Base-by-base conservation (phyloP, 1,139 yeast species). In the Geotrichum europaeum region DNA sequence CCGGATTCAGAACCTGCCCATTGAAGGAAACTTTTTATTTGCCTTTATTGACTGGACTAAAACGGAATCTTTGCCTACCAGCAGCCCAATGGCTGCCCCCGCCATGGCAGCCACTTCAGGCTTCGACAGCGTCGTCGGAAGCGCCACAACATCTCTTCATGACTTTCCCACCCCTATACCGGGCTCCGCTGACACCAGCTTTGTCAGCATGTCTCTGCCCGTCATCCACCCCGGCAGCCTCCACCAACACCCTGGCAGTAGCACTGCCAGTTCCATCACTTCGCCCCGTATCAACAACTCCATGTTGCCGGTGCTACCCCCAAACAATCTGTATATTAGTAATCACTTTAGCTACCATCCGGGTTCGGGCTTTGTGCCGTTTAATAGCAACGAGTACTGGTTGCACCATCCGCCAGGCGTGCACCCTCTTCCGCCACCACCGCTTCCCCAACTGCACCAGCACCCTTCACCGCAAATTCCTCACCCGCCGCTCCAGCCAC, bases 361-460 rank as follows among this genome's bases (percentile, higher is more conserved):
- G 47, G 47, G 47, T 22, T 40, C 47, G 10, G 47, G 47, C 5
- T 40, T 40, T 40, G 47, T 40, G 22, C 47, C 47, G 13, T 40
- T 40, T 18, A 40, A 40, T n/a, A 40, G 22, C 20, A 40, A 40
- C 47, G 47, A 40, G 20, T 40, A 40, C 47, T 40, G 47, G 47
- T 7, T 40, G 47, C 47, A 40, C 3, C 47, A 3, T 18, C 47
- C 47, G 22, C 47, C 47, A 3, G 22, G 47, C 47, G 47, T 40
- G 7, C 47, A 40, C 47, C 9, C 18, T n/a, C n/a, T 40, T 15
- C 43, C 43, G 47, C 47, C 47, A 7, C 62, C 61, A 24, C 62
- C 56, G 18, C 55, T 63, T 20, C 59, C 64, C n/a, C 40, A 54
- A 36, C 20, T 57, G 34, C 51, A 60, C 20, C 50, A 60, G 2